These are phyloP conservation scores for Lentithecium fluviatile DNA, from an alignment of 495 filamentous ascomycete species.

Conservation along the genomic window DNA sequence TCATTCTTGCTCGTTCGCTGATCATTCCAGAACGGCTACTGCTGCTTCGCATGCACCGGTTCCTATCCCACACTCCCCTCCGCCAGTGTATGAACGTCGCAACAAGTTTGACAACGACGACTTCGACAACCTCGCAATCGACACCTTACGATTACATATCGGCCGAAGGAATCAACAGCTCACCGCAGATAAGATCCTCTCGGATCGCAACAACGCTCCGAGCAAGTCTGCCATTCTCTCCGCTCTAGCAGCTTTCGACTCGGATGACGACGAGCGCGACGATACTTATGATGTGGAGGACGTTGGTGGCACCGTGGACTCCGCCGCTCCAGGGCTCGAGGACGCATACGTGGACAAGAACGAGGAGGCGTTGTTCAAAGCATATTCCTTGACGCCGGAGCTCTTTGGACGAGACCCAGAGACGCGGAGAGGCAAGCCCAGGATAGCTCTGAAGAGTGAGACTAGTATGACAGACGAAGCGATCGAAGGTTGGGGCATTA, in stretches of 20 bases:
- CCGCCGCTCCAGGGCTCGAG: slow-evolving; percentile 45
- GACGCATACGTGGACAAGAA: slow-evolving; percentile 34
- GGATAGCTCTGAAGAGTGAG: slow-evolving; percentile 65
- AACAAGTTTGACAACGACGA: slow-evolving; percentile 81
- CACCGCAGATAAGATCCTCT: slow-evolving; percentile 64
- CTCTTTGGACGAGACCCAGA: slow-evolving; percentile 67
- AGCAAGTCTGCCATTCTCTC: slow-evolving; percentile 87
- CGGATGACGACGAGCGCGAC: slow-evolving; percentile 94
- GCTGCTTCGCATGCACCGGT: slow-evolving; percentile 21
- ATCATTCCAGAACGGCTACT: slow-evolving; percentile 39
- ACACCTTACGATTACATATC: slow-evolving; percentile 64
- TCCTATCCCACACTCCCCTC: slow-evolving; percentile 47
- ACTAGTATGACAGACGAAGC: slow-evolving; percentile 91
- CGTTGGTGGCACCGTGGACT: slow-evolving; percentile 82
- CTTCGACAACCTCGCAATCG: slow-evolving; percentile 67
- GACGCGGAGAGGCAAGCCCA: slow-evolving; percentile 61
- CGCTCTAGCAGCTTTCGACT: slow-evolving; percentile 86
- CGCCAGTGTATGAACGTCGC: slow-evolving; percentile 49
- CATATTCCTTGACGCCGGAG: slow-evolving; percentile 60
- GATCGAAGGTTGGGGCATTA: slow-evolving; percentile 90
- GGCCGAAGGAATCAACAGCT: slow-evolving; percentile 64
- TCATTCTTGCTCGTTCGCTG: slow-evolving; percentile 41
- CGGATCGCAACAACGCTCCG: slow-evolving; percentile 54
- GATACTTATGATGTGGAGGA: slow-evolving; percentile 94
- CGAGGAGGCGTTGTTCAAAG: slow-evolving; percentile 59